A percentile compares a stretch with the other conserved stretches of the same genome.
phyloP scores from a whole-genome alignment of 1,284 basidiomycete species.

The Volvariella surrecta region DNA sequence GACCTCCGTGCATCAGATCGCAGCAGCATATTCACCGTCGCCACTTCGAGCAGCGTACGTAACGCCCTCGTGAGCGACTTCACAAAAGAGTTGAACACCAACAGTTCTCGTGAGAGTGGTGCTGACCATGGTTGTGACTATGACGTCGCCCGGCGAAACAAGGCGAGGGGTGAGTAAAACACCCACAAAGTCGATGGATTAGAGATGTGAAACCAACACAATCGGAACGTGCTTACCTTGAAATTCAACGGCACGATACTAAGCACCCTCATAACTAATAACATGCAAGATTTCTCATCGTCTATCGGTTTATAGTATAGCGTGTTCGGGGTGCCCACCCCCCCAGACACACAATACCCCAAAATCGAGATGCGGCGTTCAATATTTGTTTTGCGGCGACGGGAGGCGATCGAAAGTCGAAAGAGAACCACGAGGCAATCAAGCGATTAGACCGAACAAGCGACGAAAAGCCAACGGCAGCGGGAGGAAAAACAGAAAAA shows the following conservation, averaged over 20 bases:
- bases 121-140: constrained; percentile 87
- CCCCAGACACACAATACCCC: neutral
- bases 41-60: constrained; percentile 86
- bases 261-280: constrained; percentile 93
- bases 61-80: constrained; percentile 85
- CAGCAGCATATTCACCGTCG: constrained; percentile 87
- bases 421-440: too few relatives aligned
- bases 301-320: constrained; percentile 34
- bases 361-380: too few relatives aligned
- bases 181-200: constrained; percentile 3
- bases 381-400: too few relatives aligned
- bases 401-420: too few relatives aligned
- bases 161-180: constrained; percentile 6
- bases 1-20: constrained; percentile 79
- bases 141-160: constrained; percentile 3
- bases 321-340: constrained; percentile 4
- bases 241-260: constrained; percentile 91
- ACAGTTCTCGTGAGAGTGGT: constrained; percentile 88
- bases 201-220: too few relatives aligned
- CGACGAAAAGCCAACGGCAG: too few relatives aligned
- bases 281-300: constrained; percentile 86
- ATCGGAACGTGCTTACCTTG: constrained; percentile 51
- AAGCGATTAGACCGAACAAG: too few relatives aligned
- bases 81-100: constrained; percentile 98
- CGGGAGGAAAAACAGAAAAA: too few relatives aligned